Conservation (phyloP, 2,329 filamentous ascomycete species). For the Aureobasidium lini region DNA sequence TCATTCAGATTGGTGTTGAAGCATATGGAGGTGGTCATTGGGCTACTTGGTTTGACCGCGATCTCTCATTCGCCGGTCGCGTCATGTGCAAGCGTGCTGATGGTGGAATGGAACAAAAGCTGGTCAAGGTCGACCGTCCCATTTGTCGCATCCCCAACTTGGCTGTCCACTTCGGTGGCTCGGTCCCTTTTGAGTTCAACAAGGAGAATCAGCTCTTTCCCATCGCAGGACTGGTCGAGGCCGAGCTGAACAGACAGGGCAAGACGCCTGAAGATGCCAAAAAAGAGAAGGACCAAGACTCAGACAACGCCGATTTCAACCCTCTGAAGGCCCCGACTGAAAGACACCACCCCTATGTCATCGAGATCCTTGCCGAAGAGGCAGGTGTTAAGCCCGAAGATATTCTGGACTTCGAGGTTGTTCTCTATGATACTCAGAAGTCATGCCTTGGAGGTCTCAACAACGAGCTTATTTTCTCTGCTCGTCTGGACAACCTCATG, state of each 20-base stretch:
- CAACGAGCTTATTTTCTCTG: constrained; percentile 92
- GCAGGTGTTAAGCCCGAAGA: constrained; percentile 62
- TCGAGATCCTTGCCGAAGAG: constrained; percentile 77
- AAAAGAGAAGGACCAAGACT: constrained; percentile 31
- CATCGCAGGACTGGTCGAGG: constrained; percentile 78
- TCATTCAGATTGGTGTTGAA: constrained; percentile 90
- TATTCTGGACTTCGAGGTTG: constrained; percentile 87
- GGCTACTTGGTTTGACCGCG: constrained; percentile 97
- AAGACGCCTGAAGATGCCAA: constrained; percentile 44
- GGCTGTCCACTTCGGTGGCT: constrained; percentile 86
- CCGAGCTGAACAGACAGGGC: constrained; percentile 74
- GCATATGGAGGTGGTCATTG: constrained; percentile 95
- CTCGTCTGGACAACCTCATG: constrained; percentile 90
- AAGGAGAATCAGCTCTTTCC: constrained; percentile 95
- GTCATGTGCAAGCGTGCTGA: constrained; percentile 68
- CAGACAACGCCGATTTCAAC: constrained; percentile 49
- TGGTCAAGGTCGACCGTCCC: constrained; percentile 85
- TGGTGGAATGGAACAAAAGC: constrained; percentile 69
- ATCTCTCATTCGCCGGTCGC: constrained; percentile 82
- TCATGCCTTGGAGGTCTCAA: constrained; percentile 80
- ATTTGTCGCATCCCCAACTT: constrained; percentile 88
- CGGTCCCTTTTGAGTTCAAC: constrained; percentile 83
- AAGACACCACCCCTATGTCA: constrained; percentile 80
- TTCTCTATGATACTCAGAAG: constrained; percentile 95
- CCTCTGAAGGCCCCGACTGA: constrained; percentile 71